Evolutionary conservation across 305 asterid genomes (phyloP), one percentile per base, ranked within the genome.

Genomic region (Solanum hybrid): DNA sequence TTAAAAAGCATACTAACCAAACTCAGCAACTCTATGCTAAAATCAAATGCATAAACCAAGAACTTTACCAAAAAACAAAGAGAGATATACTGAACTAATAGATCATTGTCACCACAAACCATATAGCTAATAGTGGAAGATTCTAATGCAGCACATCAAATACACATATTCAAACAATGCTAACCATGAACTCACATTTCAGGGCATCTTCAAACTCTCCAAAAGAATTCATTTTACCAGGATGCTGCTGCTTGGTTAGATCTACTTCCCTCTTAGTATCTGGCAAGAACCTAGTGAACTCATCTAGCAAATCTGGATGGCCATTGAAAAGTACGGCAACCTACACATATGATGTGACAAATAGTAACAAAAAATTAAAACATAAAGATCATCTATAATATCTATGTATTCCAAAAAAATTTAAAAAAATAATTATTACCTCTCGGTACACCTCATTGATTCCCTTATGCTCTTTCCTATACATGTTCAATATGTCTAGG

Each of bases 401-500:
- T 7, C 31, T 9, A 78, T 75, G 34, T 9, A 42, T 40, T 7
- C 36, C 51, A 34, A 34, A 34, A 34, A 34, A 34, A 5, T 34
- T 34, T 34, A 34, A 34, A 34, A 34, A 34, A 34, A 34, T 32
- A 34, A n/a, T 32, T 32, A 32, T 32, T 32, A 32, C 35, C 24
- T 42, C 98, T 80, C 93, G 96, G 94, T 95, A 96, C 89, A 97
- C 98, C 90, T 96, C 98, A 64, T 90, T 91, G 86, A 98, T 96
- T 89, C 96, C 94, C 95, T 96, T 98, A 93, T 95, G 98, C 89
- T 95, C 98, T 92, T 95, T 95, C 79, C 99, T 91, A 79, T 98
- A 96, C 98, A 96, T 95, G 93, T 97, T 95, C 95, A 98, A 95
- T 92, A 98, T 95, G 92, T 96, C 99, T 56, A 98, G 93, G 95